These are phyloP conservation scores for Fusarium aywerte DNA, from an alignment of 2,329 filamentous ascomycete species.

Conservation along the genomic window DNA sequence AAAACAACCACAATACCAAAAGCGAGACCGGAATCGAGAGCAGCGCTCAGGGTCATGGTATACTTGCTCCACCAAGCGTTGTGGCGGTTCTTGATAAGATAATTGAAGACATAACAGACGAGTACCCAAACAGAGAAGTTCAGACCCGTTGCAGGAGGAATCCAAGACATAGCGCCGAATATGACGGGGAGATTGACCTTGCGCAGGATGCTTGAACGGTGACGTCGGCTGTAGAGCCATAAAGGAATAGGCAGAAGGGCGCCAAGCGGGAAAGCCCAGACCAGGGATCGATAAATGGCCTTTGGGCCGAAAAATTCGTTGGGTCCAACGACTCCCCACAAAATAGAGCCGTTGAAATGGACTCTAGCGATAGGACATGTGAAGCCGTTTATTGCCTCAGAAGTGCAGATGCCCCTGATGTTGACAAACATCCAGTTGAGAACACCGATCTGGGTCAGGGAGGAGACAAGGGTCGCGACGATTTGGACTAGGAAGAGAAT, in stretches of 20 bases:
- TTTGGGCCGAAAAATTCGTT: constrained; percentile 81
- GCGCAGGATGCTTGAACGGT: constrained; percentile 71
- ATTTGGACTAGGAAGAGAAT: constrained; percentile 83
- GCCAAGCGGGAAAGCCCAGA: constrained; percentile 85
- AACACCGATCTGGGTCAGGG: constrained; percentile 82
- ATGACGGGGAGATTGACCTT: constrained; percentile 86
- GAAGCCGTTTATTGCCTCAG: constrained; percentile 84
- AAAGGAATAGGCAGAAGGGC: constrained; percentile 78
- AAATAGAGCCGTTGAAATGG: constrained; percentile 89
- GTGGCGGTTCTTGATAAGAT: constrained; percentile 74
- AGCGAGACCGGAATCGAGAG: constrained; percentile 83
- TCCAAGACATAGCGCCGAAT: constrained; percentile 86
- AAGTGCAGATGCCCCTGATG: constrained; percentile 80
- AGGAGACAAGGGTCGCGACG: constrained; percentile 78
- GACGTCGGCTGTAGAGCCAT: constrained; percentile 74
- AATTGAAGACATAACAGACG: constrained; percentile 88
- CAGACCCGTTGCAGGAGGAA: constrained; percentile 85
- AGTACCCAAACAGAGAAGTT: constrained; percentile 91
- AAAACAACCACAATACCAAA: constrained; percentile 87
- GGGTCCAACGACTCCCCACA: constrained; percentile 90
- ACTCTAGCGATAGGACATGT: constrained; percentile 88
- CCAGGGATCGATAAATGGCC: constrained; percentile 78
- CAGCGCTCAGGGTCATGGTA: constrained; percentile 87
- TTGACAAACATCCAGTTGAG: constrained; percentile 91
- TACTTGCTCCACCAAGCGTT: constrained; percentile 90